These are phyloP conservation scores for Abelmoschus esculentus DNA, from an alignment of 345 rosid genomes.

Conservation along the genomic window DNA sequence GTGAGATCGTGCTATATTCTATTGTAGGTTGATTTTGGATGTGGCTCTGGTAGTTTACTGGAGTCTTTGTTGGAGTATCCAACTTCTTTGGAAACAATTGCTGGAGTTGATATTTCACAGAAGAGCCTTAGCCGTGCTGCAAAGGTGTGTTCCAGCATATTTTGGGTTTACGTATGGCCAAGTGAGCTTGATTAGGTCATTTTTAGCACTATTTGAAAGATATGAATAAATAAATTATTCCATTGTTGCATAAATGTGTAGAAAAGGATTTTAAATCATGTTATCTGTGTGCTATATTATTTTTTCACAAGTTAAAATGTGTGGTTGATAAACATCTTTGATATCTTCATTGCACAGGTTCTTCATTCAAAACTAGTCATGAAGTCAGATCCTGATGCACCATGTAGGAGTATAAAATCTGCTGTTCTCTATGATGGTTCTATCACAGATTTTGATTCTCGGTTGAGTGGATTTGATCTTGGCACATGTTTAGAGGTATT, in stretches of 20 bases:
- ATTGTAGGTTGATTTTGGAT: conserved; percentile 81
- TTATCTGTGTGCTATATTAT: neutral
- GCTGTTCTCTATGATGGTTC: conserved; percentile 86
- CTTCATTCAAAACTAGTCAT: conserved; percentile 63
- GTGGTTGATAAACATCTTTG: neutral
- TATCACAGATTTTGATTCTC: conserved; percentile 61
- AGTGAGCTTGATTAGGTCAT: neutral
- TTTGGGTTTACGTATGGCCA: neutral
- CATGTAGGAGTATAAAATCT: conserved; percentile 38
- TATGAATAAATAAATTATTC: neutral
- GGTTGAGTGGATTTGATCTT: conserved; percentile 59
- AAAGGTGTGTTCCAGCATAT: conserved; percentile 43
- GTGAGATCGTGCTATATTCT: conserved; percentile 13
- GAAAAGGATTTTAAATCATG: neutral
- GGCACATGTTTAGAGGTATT: conserved; percentile 92
- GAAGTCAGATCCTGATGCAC: conserved; percentile 21
- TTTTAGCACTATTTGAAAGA: neutral
- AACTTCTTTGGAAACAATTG: conserved; percentile 58
- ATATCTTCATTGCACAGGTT: conserved; percentile 41
- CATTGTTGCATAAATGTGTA: neutral
- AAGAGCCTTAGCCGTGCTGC: conserved; percentile 88
- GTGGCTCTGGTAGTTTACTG: conserved; percentile 88
- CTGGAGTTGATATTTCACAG: conserved; percentile 74
- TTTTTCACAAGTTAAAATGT: neutral
- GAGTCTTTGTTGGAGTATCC: conserved; percentile 72